Base-by-base conservation (phyloP, 768 basidiomycete genomes). In the Holtermanniella nyarrowii region DNA sequence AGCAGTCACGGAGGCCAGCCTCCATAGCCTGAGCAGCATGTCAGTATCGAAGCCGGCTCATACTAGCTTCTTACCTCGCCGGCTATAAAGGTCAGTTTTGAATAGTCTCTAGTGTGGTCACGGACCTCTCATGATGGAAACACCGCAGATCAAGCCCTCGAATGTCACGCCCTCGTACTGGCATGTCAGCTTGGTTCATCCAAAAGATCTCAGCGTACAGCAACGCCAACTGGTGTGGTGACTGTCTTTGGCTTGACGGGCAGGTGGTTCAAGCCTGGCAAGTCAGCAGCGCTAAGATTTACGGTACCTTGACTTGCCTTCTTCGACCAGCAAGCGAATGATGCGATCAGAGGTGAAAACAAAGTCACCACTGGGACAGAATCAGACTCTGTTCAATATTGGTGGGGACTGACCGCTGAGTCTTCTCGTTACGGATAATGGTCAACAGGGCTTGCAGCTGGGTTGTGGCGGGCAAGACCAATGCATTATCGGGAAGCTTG, bases 381-480 rank as follows among this genome's bases (percentile, higher is more conserved):
- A 27, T 40, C 27, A 42, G 20, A 52, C 24, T 21, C 22, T 12
- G 16, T 13, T 44, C 26, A 7, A 31, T n/a, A 48, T 5, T 16
- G 21, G 49, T 41, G 26, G 22, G 16, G 13, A 41, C 65, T 47
- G 21, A 72, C 49, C 90, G 76, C 23, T 80, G 79, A 2, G 93
- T 95, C 40, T 83, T 79, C 73, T 82, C 84, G 72, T 93, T 83
- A 48, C 93, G 73, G 70, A 95, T 91, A 71, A 95, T 93, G 11
- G 90, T 96, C 75, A 93, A 86, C 25, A 97, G 76, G 1, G 89
- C 90, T 69, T 95, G 90, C 20, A 99, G 81, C 74, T 96, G 93
- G 1, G 86, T 82, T 0, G 89, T 97, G 60, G 85, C 87, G 0
- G 83, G 84, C 1, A 97, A 77, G 3, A 86, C 88, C 69, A 85